Evolutionary conservation across 805 yeast genomes (phyloP).

Genomic region (Candida pseudofarinosa): DNA sequence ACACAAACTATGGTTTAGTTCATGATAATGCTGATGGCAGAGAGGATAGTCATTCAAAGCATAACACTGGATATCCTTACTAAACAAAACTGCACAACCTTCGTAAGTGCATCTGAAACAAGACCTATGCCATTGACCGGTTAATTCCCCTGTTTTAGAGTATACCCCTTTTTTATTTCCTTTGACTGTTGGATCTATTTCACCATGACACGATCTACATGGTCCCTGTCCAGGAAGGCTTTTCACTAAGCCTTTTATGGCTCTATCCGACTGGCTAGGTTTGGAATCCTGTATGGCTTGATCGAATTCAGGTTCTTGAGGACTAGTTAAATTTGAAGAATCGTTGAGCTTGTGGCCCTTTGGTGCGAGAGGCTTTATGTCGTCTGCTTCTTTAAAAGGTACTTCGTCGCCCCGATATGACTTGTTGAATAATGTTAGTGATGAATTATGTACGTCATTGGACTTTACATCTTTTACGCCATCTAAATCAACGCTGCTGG

Average conservation of each 20-base stretch:
- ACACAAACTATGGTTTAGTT: slow-evolving; percentile 72
- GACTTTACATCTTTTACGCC: no score
- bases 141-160: slow-evolving; percentile 77
- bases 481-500: background rate
- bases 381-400: background rate
- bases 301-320: background rate
- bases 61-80: slow-evolving; percentile 63
- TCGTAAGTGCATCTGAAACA: slow-evolving; percentile 69
- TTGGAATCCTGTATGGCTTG: background rate
- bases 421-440: background rate
- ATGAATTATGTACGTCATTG: background rate
- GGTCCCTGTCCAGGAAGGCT: slow-evolving; percentile 69
- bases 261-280: background rate
- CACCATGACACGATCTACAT: slow-evolving; percentile 66
- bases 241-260: background rate
- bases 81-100: slow-evolving; percentile 54
- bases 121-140: slow-evolving; percentile 91
- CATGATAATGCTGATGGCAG: slow-evolving; percentile 77
- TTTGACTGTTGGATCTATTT: slow-evolving; percentile 40
- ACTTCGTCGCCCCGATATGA: background rate
- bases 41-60: slow-evolving; percentile 77
- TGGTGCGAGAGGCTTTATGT: background rate
- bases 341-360: background rate
- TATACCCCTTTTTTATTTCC: slow-evolving; percentile 59
- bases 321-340: background rate